Evolutionary conservation across 371 early-diverging fungal genomes (phyloP).

Genomic region (Saksenaea vasiformis): DNA sequence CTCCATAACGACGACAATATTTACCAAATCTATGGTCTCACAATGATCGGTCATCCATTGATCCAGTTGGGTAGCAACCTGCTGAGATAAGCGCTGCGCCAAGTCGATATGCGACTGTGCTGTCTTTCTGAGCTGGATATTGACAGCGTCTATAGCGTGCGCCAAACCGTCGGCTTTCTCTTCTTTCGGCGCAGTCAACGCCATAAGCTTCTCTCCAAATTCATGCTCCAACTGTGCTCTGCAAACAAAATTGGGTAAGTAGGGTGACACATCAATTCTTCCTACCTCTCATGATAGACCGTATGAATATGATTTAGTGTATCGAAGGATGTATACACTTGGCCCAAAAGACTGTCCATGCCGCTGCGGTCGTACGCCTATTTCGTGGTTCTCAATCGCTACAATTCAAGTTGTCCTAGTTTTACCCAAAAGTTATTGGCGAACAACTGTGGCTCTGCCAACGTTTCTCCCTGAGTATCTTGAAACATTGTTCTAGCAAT

Average conservation of each 20-base stretch:
- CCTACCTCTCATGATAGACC: conserved; percentile 36
- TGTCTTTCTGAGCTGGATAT: conserved; percentile 30
- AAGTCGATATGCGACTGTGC: conserved; percentile 40
- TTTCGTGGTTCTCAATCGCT: background rate
- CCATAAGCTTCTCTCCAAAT: conserved; percentile 35
- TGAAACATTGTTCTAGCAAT: background rate
- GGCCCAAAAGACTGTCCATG: conserved; percentile 20
- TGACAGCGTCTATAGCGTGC: conserved; percentile 20
- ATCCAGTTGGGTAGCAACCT: conserved; percentile 22
- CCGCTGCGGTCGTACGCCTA: conserved; percentile 22
- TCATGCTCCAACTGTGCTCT: conserved; percentile 31
- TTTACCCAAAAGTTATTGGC: conserved; percentile 35
- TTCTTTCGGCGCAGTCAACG: conserved; percentile 8
- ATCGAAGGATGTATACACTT: conserved; percentile 28
- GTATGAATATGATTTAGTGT: conserved; percentile 23
- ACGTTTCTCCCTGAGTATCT: background rate
- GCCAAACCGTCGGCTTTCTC: conserved; percentile 10
- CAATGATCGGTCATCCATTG: conserved; percentile 26
- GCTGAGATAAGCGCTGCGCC: conserved; percentile 21
- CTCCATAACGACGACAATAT: background rate
- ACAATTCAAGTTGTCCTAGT: background rate
- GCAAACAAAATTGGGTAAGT: background rate
- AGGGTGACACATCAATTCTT: background rate
- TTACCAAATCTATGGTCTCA: conserved; percentile 15
- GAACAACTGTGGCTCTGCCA: conserved; percentile 13